Base-by-base conservation (phyloP, 306 rosid species). In the Dryas drummondii region DNA sequence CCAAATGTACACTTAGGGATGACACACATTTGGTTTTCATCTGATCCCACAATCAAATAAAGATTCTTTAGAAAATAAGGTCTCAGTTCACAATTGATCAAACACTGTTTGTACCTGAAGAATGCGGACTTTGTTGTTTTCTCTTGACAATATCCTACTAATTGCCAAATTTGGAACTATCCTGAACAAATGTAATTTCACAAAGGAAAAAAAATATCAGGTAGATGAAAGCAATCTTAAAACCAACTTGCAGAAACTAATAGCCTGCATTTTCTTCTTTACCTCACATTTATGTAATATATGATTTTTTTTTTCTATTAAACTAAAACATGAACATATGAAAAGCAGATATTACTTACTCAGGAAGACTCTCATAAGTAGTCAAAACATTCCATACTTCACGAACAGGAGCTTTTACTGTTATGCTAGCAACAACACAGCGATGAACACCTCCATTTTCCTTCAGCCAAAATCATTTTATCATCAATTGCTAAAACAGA, bases 401-500 rank as follows among this genome's bases (percentile, higher is more conserved):
- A 67, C 85, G 83, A 81, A 91, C 93, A 66, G 94, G 85, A 90
- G 98, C 96, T 86, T 94, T 94, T 54, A 94, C 97, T 40, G 98
- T 94, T 79, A 94, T 91, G 87, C 96, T 91, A 63, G 98, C 98
- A 51, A 90, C 89, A 65, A 94, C 98, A 72, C 94, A 84, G 26
- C 98, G 98, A 88, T 94, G 98, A 57, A 91, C 97, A 4, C 97
- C 98, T 81, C 98, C 98, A 72, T 94, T 90, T 91, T 94, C 97
- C 98, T 94, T 94, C 84, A 84, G 63, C 66, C 70, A 83, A 82
- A 84, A 78, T 49, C 13, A 82, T 70, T 73, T 75, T 47, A 63
- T 68, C 72, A 54, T 81, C 59, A 79, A 75, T 16, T 66, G 37
- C 32, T 50, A 72, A 48, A 50, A 76, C 48, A 68, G 74, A 50